Percentiles rank a stretch among this genome's conserved stretches.
Conservation (phyloP, 1,284 basidiomycete species). For the Leccinum griseonigrum region DNA sequence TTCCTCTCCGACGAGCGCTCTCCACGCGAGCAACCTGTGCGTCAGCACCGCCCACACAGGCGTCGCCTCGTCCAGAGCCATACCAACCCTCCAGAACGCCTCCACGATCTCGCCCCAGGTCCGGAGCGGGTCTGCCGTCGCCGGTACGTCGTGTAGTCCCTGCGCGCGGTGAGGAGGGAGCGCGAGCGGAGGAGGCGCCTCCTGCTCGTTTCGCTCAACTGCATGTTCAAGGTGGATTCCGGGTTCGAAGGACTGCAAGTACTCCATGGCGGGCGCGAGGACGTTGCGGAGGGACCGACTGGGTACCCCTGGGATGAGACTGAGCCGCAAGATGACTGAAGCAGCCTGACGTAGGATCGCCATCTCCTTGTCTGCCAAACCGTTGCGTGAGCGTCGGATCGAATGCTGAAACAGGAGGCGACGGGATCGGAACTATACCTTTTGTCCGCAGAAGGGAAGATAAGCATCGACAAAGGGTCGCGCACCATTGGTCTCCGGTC, state of each 20-base stretch:
- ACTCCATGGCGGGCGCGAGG: slow-evolving; percentile 34
- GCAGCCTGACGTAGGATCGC: slow-evolving; percentile 22
- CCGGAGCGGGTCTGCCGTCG: slow-evolving; percentile 26
- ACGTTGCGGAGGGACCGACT: slow-evolving; percentile 20
- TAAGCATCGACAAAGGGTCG: neutral
- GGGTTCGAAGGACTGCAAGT: slow-evolving; percentile 40
- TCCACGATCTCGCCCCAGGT: slow-evolving; percentile 58
- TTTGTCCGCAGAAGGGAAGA: slow-evolving; percentile 37
- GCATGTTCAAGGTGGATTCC: slow-evolving; percentile 1
- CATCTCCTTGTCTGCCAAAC: slow-evolving; percentile 18
- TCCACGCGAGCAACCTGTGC: slow-evolving; percentile 53
- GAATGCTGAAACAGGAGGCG: neutral
- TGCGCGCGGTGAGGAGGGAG: slow-evolving; percentile 39
- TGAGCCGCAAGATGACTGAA: slow-evolving; percentile 19
- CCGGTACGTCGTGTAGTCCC: slow-evolving; percentile 37
- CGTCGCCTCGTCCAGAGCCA: slow-evolving; percentile 27
- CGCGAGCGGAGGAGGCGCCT: neutral
- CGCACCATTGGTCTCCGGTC: slow-evolving; percentile 57
- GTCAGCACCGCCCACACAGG: slow-evolving; percentile 53
- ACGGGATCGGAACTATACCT: slow-evolving; percentile 13
- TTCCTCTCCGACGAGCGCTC: slow-evolving; percentile 41
- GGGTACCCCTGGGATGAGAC: slow-evolving; percentile 11
- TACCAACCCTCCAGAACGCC: slow-evolving; percentile 39
- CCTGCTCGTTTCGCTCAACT: neutral
- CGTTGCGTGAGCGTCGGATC: neutral